These are phyloP conservation scores for Trichoderma sp. DNA, from an alignment of 2,329 filamentous ascomycete species.

Conservation along the genomic window DNA sequence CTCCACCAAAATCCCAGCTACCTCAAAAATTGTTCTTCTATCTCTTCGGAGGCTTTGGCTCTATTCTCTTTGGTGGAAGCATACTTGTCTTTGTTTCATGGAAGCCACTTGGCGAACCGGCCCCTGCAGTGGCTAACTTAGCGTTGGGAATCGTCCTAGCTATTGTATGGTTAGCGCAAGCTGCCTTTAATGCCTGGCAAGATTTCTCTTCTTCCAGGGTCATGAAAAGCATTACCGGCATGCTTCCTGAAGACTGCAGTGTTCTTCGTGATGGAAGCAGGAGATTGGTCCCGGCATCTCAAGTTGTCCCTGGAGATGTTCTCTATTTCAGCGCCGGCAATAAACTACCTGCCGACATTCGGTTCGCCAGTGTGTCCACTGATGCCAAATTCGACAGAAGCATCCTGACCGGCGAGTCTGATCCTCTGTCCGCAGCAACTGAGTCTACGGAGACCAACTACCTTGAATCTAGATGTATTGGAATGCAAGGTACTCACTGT, in stretches of 20 bases:
- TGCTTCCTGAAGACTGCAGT: background rate
- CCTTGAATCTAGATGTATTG: background rate
- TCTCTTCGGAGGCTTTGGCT: background rate
- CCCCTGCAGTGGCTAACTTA: background rate
- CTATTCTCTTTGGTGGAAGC: background rate
- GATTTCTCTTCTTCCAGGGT: background rate
- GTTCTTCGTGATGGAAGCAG: background rate
- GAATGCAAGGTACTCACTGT: background rate
- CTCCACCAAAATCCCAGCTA: background rate
- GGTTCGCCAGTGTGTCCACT: background rate
- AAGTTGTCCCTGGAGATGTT: background rate
- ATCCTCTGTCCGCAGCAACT: background rate
- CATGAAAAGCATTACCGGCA: background rate
- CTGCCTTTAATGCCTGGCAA: background rate
- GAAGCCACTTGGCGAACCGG: background rate
- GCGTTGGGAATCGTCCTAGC: background rate
- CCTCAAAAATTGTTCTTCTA: background rate
- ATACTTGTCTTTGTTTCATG: background rate
- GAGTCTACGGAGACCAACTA: background rate
- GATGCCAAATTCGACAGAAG: background rate
- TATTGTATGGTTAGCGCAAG: background rate
- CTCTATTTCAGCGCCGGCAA: background rate
- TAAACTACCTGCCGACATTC: background rate
- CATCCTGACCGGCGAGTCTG: background rate
- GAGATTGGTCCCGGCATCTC: background rate